Evolutionary conservation across 768 basidiomycete species (phyloP), one percentile per base, ranked within the genome.

Genomic region (Fibroporia radiculosa): DNA sequence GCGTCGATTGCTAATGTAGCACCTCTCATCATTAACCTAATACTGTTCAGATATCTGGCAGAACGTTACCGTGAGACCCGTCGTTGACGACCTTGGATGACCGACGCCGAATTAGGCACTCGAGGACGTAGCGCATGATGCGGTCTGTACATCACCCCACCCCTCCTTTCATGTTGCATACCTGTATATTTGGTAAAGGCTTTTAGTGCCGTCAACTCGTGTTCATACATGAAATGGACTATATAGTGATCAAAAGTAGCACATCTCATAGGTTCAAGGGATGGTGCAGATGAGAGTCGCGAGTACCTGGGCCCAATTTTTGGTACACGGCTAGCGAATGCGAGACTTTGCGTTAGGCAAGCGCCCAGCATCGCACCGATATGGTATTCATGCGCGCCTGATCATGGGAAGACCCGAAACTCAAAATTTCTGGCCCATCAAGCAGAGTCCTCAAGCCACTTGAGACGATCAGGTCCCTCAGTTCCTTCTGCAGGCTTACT

Each of bases 31-130:
- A 13, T 20, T 14, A 16, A 25, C 22, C 27, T 12, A 16, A 12
- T 3, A 36, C 7, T 27, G n/a, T 18, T 41, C 19, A 71, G 70
- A 40, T 71, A 62, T 48, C 49, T 70, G 20, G 69, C 69, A 1
- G 70, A 70, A 48, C 61, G 59, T 24, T 73, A 71, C 58, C 60
- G 55, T 40, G 57, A 60, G 42, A 65, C 47, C 0, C 41, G 48
- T 28, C 56, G 53, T 24, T 59, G 29, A 57, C 20, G 33, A 34
- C 33, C n/a, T n/a, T n/a, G n/a, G n/a, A n/a, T n/a, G n/a, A n/a
- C n/a, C n/a, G n/a, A n/a, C n/a, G n/a, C n/a, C n/a, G n/a, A n/a
- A 8, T 35, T 10, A 35, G 34, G 6, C 6, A 7, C 14, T 19
- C 7, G 8, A 35, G 8, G 34, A 35, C 16, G 7, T 35, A 35